Base-by-base conservation (phyloP, 2,329 filamentous ascomycete species). In the Lasiodiplodia hormozganensis region DNA sequence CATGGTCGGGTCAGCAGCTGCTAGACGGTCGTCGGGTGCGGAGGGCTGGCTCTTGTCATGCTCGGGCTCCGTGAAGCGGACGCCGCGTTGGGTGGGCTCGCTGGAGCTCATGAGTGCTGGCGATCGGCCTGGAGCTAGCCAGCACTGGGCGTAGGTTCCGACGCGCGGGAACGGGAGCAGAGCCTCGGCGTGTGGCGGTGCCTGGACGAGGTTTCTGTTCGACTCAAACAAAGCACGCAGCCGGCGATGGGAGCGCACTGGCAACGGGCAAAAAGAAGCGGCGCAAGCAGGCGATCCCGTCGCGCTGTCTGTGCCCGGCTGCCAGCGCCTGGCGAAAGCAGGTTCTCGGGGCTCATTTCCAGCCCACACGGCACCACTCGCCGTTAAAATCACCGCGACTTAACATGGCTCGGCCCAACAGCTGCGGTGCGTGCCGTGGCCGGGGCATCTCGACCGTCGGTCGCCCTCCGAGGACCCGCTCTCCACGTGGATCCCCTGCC, bases 61-160 rank as follows among this genome's bases (percentile, higher is more conserved):
- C 68, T 72, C 69, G 72, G 72, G 73, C 60, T 70, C 70, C 67
- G 62, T 71, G 71, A 76, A 78, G 73, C 75, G 76, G 70, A 78
- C 75, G 25, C 74, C 72, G 28, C 66, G 66, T 62, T 58, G 56
- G 23, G 66, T 34, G 57, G 66, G 66, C 66, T 68, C 56, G 66
- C 16, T 51, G 43, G 65, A 58, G 65, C 53, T 62, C 66, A 68
- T 68, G 56, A 40, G 66, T 49, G 57, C 21, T 54, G 54, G 57
- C 54, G 66, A 68, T 68, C 66, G 66, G 47, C 66, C 47, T 56
- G 43, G 56, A 60, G 66, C 66, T 68, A 65, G 60, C 60, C 60
- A 16, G 58, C 57, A 28, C 23, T 28, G 57, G 58, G 47, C 60
- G 43, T 49, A 54, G 66, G 57, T 52, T 52, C 66, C 66, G 66